Evolutionary conservation across 1,284 basidiomycete genomes (phyloP), one percentile per base, ranked within the genome.

Genomic region (Tilletia walkeri): DNA sequence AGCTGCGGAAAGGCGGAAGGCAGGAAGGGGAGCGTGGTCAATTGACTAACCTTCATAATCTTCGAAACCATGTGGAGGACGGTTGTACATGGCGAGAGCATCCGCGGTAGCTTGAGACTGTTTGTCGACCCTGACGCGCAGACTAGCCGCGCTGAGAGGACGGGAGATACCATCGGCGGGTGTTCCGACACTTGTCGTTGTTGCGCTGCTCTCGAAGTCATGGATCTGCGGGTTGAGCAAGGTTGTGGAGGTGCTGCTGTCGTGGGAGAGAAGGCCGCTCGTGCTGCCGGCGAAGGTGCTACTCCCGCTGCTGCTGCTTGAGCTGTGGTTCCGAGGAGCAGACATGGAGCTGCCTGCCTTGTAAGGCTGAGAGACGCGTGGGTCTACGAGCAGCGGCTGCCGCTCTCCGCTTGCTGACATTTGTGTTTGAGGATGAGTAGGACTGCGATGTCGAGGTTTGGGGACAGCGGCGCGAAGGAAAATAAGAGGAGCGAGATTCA

Each of bases 81-180:
- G 78, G 1, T 73, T 74, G 69, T 78, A 82, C 24, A 82, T 69
- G 10, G 75, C 76, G 10, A 74, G 73, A n/a, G 76, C 74, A 16
- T 68, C 70, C 68, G 76, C 74, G 61, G 73, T 69, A 61, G 76
- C 77, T 47, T 45, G 71, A 49, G 73, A 71, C 18, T 73, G 76
- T 56, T 74, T 78, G 73, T 82, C 80, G 61, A 82, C 75, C 47
- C 77, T 69, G 41, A 79, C 75, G 20, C 78, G 71, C 79, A 81
- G 79, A 65, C 73, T 75, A 1, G 77, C 73, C 0, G 80, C 77
- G 1, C 76, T 78, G 34, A 69, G 72, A 2, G 79, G 79, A 9
- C 79, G 61, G 61, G 71, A 72, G 71, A 79, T 78, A 24, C 74
- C 69, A 16, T 76, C 75, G 0, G 59, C 24, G 30, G 56, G 30